Evolutionary conservation across 2,329 filamentous ascomycete genomes (phyloP).

Genomic region (Cladosporium sp.): DNA sequence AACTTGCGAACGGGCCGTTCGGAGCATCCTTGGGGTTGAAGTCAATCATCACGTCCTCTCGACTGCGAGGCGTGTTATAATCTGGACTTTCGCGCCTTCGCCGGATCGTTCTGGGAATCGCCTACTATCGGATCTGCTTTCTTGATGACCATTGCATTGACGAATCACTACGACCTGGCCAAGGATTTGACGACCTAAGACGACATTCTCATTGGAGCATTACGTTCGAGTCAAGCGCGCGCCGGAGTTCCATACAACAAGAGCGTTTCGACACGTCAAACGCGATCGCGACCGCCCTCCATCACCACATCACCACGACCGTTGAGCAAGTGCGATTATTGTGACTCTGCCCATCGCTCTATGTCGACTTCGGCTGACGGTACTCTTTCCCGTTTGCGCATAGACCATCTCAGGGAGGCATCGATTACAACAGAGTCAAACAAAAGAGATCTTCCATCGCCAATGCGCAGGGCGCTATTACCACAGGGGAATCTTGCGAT

Average conservation of each 20-base stretch:
- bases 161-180: neutral
- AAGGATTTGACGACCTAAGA: neutral
- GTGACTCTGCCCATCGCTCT: constrained; percentile 1
- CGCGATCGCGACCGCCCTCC: neutral
- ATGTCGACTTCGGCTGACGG: constrained; percentile 6
- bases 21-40: constrained; percentile 5
- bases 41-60: constrained; percentile 2
- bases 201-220: neutral
- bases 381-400: constrained; percentile 9
- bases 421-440: neutral
- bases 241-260: neutral
- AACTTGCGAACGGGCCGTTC: constrained; percentile 6
- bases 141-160: neutral
- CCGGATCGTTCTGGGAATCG: neutral
- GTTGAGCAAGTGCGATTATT: constrained; percentile 4
- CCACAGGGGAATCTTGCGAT: constrained; percentile 11
- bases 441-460: constrained; percentile 9
- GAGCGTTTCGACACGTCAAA: neutral
- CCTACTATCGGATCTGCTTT: neutral
- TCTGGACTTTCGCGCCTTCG: neutral
- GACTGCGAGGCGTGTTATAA: neutral
- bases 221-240: neutral
- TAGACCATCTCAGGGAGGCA: constrained; percentile 6
- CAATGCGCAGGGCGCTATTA: constrained; percentile 13
- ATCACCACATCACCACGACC: neutral